A percentile compares a stretch with the other conserved stretches of the same genome.
These are phyloP conservation scores for Colletotrichum orchidophilum DNA, from an alignment of 2,329 filamentous ascomycete species.

Conservation along the genomic window DNA sequence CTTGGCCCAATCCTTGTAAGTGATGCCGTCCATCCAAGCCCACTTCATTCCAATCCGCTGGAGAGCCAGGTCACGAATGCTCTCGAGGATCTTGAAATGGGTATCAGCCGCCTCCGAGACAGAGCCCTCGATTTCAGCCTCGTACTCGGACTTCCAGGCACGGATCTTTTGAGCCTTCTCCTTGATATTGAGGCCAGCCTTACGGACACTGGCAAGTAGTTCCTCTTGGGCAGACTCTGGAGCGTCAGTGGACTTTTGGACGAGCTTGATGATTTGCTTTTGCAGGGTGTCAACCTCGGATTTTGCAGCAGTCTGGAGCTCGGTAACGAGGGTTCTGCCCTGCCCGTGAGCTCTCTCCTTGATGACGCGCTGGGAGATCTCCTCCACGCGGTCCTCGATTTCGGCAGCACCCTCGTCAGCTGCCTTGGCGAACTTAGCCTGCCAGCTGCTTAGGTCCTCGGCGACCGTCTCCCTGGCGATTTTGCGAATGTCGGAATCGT, in stretches of 20 bases:
- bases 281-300: constrained; percentile 74
- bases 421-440: constrained; percentile 85
- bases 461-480: constrained; percentile 74
- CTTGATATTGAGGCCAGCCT: constrained; percentile 78
- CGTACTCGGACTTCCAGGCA: constrained; percentile 78
- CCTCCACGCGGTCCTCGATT: constrained; percentile 75
- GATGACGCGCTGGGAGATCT: constrained; percentile 66
- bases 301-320: constrained; percentile 74
- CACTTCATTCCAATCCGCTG: constrained; percentile 94
- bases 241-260: constrained; percentile 61
- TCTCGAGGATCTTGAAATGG: constrained; percentile 83
- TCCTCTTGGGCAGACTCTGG: constrained; percentile 52
- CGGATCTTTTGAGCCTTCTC: constrained; percentile 80
- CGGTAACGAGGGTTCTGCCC: constrained; percentile 72
- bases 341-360: constrained; percentile 71
- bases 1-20: constrained; percentile 96
- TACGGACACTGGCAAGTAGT: constrained; percentile 63
- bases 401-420: constrained; percentile 81
- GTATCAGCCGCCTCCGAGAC: constrained; percentile 79
- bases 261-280: constrained; percentile 70
- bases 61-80: constrained; percentile 83
- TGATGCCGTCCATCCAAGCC: constrained; percentile 95
- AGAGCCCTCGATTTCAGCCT: constrained; percentile 73
- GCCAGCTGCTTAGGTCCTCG: constrained; percentile 85
- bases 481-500: constrained; percentile 64